phyloP scores from a whole-genome alignment of 2,329 filamentous ascomycete genomes.

The Atkinsonella texensis region DNA sequence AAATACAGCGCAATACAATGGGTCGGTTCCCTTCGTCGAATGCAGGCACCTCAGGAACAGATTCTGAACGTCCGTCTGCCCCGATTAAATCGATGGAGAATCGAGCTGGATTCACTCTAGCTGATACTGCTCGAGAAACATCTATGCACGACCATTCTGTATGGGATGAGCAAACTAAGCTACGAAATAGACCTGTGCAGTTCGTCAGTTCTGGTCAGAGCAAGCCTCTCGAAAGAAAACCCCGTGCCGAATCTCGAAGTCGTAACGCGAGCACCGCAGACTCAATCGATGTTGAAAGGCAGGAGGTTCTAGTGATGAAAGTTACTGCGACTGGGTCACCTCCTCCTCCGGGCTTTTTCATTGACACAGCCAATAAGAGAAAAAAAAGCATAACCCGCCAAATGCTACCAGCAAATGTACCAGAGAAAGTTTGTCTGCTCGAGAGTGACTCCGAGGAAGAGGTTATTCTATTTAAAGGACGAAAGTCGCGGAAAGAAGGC shows the following conservation, averaged over 20 bases:
- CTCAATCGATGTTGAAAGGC: too few relatives aligned
- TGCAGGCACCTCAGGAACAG: background rate
- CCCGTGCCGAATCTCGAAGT: background rate
- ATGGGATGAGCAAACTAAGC: slow-evolving; percentile 26
- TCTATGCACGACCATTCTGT: slow-evolving; percentile 29
- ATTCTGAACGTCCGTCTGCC: background rate
- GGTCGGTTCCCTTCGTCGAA: background rate
- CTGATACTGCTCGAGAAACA: slow-evolving; percentile 39
- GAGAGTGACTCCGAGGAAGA: slow-evolving; percentile 47
- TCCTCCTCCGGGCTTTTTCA: slow-evolving; percentile 18
- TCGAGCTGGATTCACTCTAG: slow-evolving; percentile 17
- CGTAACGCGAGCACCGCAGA: slow-evolving; percentile 1
- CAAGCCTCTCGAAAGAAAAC: slow-evolving; percentile 30
- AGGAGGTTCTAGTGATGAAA: too few relatives aligned
- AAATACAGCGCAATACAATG: background rate
- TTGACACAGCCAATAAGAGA: slow-evolving; percentile 23
- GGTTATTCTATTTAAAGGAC: slow-evolving; percentile 54
- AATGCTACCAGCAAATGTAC: slow-evolving; percentile 4
- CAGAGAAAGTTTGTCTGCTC: slow-evolving; percentile 12
- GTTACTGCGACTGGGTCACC: too few relatives aligned
- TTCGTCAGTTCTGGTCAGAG: slow-evolving; percentile 43
- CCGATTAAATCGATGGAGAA: background rate
- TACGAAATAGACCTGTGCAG: slow-evolving; percentile 36
- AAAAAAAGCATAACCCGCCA: slow-evolving; percentile 1
- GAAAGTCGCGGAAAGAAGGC: slow-evolving; percentile 20